Percentiles rank a stretch among this genome's conserved stretches.
Conservation (phyloP, 371 early-diverging fungal genomes). For the Mortierella sp. region DNA sequence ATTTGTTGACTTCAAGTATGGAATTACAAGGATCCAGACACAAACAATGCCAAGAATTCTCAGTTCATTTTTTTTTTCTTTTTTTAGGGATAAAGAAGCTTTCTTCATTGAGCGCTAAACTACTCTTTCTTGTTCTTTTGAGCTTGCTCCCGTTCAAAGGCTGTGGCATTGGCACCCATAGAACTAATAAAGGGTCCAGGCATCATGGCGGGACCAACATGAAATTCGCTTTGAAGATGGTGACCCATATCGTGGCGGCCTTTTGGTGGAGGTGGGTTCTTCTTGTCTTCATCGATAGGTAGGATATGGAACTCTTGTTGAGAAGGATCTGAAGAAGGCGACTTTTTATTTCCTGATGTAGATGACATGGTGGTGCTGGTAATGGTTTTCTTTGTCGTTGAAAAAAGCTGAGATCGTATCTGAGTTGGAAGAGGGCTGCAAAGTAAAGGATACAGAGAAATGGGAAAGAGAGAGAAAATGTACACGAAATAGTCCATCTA, state of each 20-base stretch:
- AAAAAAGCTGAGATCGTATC: too few relatives aligned
- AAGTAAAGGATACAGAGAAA: background rate
- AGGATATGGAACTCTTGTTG: conserved; percentile 40
- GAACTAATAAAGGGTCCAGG: conserved; percentile 43
- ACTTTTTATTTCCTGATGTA: background rate
- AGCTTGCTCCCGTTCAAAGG: conserved; percentile 31
- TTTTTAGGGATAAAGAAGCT: too few relatives aligned
- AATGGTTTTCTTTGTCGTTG: conserved; percentile 1
- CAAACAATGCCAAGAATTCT: too few relatives aligned
- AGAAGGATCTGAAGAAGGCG: background rate
- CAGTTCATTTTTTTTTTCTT: too few relatives aligned
- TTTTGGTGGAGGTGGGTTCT: conserved; percentile 34
- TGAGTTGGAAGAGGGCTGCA: too few relatives aligned
- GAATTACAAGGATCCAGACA: too few relatives aligned
- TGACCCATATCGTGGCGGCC: conserved; percentile 7
- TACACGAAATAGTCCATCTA: too few relatives aligned
- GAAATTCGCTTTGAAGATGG: conserved; percentile 23
- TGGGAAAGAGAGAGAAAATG: background rate
- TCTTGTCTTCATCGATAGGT: conserved; percentile 44
- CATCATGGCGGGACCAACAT: conserved; percentile 44
- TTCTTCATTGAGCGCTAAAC: too few relatives aligned
- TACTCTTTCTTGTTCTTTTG: conserved; percentile 30
- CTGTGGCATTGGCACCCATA: conserved; percentile 43
- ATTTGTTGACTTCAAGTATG: too few relatives aligned
- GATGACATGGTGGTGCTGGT: conserved; percentile 2